These are phyloP conservation scores for Colletotrichum sp. DNA, from an alignment of 2,329 filamentous ascomycete genomes.

Conservation along the genomic window DNA sequence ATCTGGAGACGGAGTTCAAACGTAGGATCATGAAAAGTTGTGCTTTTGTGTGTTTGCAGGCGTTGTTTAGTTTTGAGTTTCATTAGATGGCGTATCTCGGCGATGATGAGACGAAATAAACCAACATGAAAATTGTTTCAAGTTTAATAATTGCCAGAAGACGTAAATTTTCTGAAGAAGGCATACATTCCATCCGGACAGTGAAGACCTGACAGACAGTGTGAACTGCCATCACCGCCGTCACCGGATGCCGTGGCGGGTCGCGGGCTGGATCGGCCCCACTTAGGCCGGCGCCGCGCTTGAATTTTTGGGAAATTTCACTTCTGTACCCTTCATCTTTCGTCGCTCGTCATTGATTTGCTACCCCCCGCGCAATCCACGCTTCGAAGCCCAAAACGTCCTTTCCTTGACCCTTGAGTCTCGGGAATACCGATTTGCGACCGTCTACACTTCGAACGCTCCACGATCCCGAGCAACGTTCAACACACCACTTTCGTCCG, in stretches of 20 bases:
- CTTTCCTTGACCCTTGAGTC: not conserved
- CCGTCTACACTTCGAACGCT: too few species aligned
- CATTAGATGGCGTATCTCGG: not conserved
- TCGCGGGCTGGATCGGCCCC: not conserved
- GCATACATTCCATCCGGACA: not conserved
- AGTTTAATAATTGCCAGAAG: not conserved
- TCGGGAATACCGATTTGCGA: not conserved
- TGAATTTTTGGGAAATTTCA: conserved; percentile 6
- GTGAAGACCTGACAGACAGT: not conserved
- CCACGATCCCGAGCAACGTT: not conserved
- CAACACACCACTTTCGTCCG: not conserved
- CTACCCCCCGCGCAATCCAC: not conserved
- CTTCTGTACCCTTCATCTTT: not conserved
- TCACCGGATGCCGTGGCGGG: not conserved
- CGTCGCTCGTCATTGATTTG: not conserved
- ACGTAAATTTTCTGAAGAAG: not conserved
- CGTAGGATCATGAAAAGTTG: not conserved
- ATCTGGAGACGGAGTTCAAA: conserved; percentile 15
- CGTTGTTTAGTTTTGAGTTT: not conserved
- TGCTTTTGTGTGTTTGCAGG: not conserved
- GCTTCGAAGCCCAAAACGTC: not conserved
- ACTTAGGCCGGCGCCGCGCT: not conserved
- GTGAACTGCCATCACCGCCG: not conserved
- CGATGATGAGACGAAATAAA: not conserved
- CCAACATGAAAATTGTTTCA: not conserved